Evolutionary conservation across 2,329 filamentous ascomycete species (phyloP).

Genomic region (Elsinoe necatrix): DNA sequence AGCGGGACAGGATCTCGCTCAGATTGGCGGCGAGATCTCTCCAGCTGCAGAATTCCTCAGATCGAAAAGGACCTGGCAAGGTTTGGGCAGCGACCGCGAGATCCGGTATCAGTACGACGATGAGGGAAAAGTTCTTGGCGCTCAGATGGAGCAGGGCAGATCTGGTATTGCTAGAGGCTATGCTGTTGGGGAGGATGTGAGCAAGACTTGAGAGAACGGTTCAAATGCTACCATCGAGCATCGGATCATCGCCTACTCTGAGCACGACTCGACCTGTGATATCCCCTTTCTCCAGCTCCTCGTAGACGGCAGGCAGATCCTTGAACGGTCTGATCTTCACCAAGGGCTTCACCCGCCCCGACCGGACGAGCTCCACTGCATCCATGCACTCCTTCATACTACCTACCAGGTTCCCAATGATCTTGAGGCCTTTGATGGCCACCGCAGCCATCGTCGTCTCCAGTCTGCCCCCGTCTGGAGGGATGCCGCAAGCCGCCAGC

Average conservation of each 20-base stretch:
- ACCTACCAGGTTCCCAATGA: constrained; percentile 38
- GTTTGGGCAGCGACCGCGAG: constrained; percentile 77
- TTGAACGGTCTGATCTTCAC: constrained; percentile 36
- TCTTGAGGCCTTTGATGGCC: constrained; percentile 38
- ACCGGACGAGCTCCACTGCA: constrained; percentile 37
- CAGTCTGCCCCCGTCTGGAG: constrained; percentile 32
- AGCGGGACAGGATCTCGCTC: constrained; percentile 62
- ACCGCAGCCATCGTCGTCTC: constrained; percentile 37
- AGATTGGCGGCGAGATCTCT: constrained; percentile 77
- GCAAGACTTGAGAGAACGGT: constrained; percentile 15
- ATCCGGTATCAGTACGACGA: constrained; percentile 52
- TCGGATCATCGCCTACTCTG: constrained; percentile 29
- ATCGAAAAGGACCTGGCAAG: constrained; percentile 80
- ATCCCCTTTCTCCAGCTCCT: constrained; percentile 39
- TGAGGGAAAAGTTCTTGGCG: constrained; percentile 43
- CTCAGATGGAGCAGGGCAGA: constrained; percentile 73
- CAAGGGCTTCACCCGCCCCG: constrained; percentile 36
- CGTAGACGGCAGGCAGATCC: constrained; percentile 37
- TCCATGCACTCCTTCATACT: constrained; percentile 40
- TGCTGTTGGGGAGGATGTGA: constrained; percentile 54
- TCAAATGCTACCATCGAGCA: constrained; percentile 4
- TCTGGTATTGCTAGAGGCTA: constrained; percentile 87
- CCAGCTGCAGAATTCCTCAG: constrained; percentile 83
- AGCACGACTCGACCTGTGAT: constrained; percentile 38
- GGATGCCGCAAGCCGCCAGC: constrained; percentile 39